Conservation (phyloP, 768 basidiomycete genomes). For the Kwoniella dendrophila region DNA sequence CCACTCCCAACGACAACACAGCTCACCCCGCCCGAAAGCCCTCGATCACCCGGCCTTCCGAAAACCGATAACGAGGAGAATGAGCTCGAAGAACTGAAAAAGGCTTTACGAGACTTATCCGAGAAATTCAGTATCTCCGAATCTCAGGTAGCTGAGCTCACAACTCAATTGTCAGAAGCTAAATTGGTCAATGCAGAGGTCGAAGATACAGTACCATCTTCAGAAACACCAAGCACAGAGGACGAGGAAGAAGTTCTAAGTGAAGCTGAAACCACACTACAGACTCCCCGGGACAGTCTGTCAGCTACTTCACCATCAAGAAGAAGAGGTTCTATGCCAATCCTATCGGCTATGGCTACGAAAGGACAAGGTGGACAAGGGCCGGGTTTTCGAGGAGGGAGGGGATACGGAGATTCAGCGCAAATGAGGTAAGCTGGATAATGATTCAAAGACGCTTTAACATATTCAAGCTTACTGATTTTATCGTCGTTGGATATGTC, state of each 20-base stretch:
- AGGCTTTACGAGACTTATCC: constrained; percentile 25
- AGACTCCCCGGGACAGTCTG: constrained; percentile 31
- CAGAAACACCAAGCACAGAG: constrained; percentile 20
- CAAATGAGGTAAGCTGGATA: constrained; percentile 33
- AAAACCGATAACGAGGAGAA: constrained; percentile 29
- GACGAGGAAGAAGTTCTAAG: constrained; percentile 23
- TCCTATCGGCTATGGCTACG: constrained; percentile 14
- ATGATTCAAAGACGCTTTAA: background rate
- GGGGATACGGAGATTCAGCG: constrained; percentile 48
- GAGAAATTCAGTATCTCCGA: constrained; percentile 75
- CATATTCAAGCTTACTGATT: background rate
- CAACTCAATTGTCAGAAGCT: constrained; percentile 83
- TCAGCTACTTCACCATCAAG: constrained; percentile 22
- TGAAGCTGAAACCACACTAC: constrained; percentile 34
- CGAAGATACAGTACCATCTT: constrained; percentile 26
- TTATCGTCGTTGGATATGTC: background rate
- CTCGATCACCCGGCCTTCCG: constrained; percentile 4
- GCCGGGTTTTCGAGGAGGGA: constrained; percentile 54
- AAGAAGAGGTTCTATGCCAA: constrained; percentile 34
- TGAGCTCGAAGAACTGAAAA: constrained; percentile 68
- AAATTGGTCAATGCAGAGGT: constrained; percentile 60
- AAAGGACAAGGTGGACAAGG: constrained; percentile 10
- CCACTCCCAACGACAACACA: constrained; percentile 7
- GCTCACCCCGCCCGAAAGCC: constrained; percentile 34
- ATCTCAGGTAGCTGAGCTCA: constrained; percentile 87